phyloP scores from a whole-genome alignment of 371 early-diverging fungal species.

The Amoeboaphelidium protococcarum region DNA sequence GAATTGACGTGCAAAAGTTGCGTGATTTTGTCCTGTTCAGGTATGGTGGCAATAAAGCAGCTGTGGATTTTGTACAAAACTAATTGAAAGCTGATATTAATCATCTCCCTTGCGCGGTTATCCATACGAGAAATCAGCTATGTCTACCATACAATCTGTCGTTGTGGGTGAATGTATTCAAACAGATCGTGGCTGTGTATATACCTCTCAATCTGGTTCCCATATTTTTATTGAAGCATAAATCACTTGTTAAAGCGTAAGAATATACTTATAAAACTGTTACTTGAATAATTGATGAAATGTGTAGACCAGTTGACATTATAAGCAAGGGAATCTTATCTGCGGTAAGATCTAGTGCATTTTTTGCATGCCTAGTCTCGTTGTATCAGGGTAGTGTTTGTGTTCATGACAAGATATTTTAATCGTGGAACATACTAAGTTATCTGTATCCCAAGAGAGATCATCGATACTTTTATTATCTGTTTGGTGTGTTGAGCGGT shows the following conservation, averaged over 20 bases:
- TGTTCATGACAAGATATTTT: slow-evolving; percentile 22
- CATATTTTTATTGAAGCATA: slow-evolving; percentile 23
- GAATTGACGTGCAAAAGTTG: too few species aligned
- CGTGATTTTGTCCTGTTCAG: too few species aligned
- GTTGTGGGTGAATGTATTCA: too few species aligned
- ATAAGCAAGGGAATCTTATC: slow-evolving; percentile 9
- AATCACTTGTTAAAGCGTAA: slow-evolving; percentile 25
- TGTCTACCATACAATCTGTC: too few species aligned
- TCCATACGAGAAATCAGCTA: too few species aligned
- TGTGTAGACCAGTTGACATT: neutral
- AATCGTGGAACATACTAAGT: slow-evolving; percentile 2
- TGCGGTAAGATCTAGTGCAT: slow-evolving; percentile 27
- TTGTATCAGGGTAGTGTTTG: slow-evolving; percentile 30
- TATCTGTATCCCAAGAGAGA: slow-evolving; percentile 14
- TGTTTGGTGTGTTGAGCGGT: slow-evolving; percentile 24
- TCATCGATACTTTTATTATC: slow-evolving; percentile 26
- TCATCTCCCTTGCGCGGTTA: too few species aligned
- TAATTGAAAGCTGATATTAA: too few species aligned
- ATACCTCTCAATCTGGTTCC: slow-evolving; percentile 42
- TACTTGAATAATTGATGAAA: slow-evolving; percentile 1
- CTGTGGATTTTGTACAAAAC: too few species aligned
- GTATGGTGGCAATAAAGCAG: too few species aligned
- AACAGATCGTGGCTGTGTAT: slow-evolving; percentile 30
- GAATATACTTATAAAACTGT: slow-evolving; percentile 3
- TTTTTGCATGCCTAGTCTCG: slow-evolving; percentile 29